These are phyloP conservation scores for Suillus cothurnatus DNA, from an alignment of 768 basidiomycete genomes.

Conservation along the genomic window DNA sequence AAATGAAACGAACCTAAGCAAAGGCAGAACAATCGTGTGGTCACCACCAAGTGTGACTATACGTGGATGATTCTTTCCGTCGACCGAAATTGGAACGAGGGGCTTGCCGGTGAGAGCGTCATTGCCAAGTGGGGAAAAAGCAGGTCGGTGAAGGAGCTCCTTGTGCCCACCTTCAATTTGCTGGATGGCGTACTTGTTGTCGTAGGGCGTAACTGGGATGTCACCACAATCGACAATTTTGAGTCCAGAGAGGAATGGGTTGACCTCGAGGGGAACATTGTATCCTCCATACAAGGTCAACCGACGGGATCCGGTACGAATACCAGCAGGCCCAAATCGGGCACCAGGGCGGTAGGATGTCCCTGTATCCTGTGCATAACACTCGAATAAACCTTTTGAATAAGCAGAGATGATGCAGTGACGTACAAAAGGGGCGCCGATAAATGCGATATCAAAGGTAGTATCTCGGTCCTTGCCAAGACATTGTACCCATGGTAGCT, in stretches of 20 bases:
- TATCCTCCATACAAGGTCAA: constrained; percentile 78
- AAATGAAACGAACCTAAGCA: constrained; percentile 39
- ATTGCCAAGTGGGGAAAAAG: constrained; percentile 64
- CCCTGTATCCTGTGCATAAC: constrained; percentile 54
- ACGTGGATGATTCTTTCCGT: constrained; percentile 77
- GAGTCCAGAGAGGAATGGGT: constrained; percentile 70
- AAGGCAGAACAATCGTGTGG: constrained; percentile 77
- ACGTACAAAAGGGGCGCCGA: constrained; percentile 77
- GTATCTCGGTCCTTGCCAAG: constrained; percentile 60
- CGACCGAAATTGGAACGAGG: constrained; percentile 59
- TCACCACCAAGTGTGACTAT: constrained; percentile 87
- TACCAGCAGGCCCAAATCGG: constrained; percentile 83
- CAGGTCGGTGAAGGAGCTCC: constrained; percentile 61
- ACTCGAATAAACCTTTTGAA: constrained; percentile 3
- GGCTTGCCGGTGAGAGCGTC: constrained; percentile 60
- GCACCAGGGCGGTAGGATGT: constrained; percentile 84
- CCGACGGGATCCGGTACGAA: constrained; percentile 77
- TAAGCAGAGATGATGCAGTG: neutral
- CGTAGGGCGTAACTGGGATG: constrained; percentile 78
- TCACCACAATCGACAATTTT: constrained; percentile 79
- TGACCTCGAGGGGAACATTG: constrained; percentile 72
- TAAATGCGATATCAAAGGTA: constrained; percentile 78
- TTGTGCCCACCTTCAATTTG: constrained; percentile 79
- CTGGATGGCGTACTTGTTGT: constrained; percentile 70
- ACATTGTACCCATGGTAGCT: constrained; percentile 82